Evolutionary conservation across 1,139 yeast species (phyloP), one percentile per base, ranked within the genome.

Genomic region (Blastobotrys serpentis): DNA sequence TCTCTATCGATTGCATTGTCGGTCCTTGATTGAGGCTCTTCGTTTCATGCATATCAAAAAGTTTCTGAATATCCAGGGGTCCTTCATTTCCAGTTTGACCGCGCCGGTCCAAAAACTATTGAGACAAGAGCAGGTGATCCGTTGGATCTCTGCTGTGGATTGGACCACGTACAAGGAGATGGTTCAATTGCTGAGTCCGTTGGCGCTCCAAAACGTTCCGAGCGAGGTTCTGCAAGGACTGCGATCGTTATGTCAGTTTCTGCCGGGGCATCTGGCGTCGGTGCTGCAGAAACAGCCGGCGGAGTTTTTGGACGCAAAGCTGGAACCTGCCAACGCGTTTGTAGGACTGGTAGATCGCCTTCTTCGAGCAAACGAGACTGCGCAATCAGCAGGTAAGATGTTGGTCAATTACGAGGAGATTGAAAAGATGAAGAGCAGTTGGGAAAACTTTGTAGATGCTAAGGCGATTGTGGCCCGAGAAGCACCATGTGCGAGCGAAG

Each of bases 71-170:
- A 70, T 78, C 25, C 68, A 85, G 46, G 64, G 73, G 11, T 71
- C 78, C 5, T 86, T 86, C 64, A 75, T 76, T 46, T 74, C 82
- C 8, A 74, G 81, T 1, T 72, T 86, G 47, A 80, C 92, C 0
- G 72, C 80, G 0, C 87, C 88, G 1, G 85, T 83, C 32, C 78
- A 77, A 60, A 78, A 78, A 55, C 68, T 87, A 16, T 78, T 83
- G 57, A 71, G 73, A 11, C 69, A 77, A 8, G 77, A 77, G n/a
- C 62, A 67, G 3, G 62, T 82, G 6, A 62, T 72, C 5, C 75
- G 75, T 14, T 86, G 95, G 95, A 75, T 86, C 14, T 63, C 74
- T 43, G 69, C 75, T 41, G 84, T 89, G 61, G 96, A 89, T 64
- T 61, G 76, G 56, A 67, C 76, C 10, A 76, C 83, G 68, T 85